Evolutionary conservation across 768 basidiomycete genomes (phyloP), one percentile per base, ranked within the genome.

Genomic region (Phanerodontia chrysosporium): DNA sequence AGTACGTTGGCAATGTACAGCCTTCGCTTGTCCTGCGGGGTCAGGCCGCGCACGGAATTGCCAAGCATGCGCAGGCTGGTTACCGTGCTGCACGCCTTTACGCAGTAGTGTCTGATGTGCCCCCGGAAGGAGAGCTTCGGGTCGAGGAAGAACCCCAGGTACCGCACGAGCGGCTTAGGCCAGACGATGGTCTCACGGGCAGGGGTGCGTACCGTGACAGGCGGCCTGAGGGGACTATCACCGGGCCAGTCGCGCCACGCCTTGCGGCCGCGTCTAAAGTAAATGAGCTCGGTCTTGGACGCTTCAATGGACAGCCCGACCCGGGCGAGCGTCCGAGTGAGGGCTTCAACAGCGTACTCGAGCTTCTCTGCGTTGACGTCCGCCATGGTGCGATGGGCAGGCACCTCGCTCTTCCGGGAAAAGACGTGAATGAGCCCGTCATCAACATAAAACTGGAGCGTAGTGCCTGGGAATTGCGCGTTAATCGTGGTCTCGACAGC

Each of bases 1-100:
- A 66, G 18, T 1, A 64, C 58, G 28, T 64, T 62, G 7, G 58
- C 32, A 21, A 62, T 61, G 48, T 66, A 66, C n/a, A 66, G 55
- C 3, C 48, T 28, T 12, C 65, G 27, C 36, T 62, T 60, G 28
- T 64, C 46, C 5, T 18, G 22, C 6, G 63, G 63, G 18, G 57
- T 49, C 44, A 66, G 21, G 21, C 65, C 64, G 21, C 59, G 45
- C 1, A 61, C 28, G 2, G 63, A 64, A 48, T 66, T 66, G 18
- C 65, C 63, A 7, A 67, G 55, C 58, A 63, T 58, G 0, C 48
- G 51, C 25, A 64, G 29, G 0, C 58, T 18, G 16, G 16, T 18
- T 1, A 60, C 56, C 0, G 66, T 61, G 51, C 58, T 63, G 29
- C 32, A 14, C 7, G 66, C 64, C n/a, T 59, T 55, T n/a, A 28